phyloP scores from a whole-genome alignment of 805 yeast genomes.

The Naumovozyma castellii region DNA sequence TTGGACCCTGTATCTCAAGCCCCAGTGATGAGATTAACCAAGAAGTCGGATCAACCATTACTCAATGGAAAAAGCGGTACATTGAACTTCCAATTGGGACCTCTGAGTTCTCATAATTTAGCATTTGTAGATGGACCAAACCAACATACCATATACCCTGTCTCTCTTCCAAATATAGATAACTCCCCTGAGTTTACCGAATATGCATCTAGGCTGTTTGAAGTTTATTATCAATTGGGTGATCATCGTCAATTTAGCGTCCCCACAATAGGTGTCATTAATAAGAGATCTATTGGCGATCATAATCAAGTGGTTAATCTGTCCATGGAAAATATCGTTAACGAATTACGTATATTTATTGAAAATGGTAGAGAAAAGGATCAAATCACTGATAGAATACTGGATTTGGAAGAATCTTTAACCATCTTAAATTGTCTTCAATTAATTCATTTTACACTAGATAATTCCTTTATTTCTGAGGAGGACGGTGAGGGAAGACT shows the following conservation, averaged over 20 bases:
- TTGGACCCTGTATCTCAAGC: constrained; percentile 19
- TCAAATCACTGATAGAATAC: constrained; percentile 20
- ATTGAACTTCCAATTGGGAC: constrained; percentile 41
- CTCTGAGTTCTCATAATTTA: constrained; percentile 33
- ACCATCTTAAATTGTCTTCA: constrained; percentile 50
- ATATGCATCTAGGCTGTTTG: constrained; percentile 44
- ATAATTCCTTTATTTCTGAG: constrained; percentile 24
- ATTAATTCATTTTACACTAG: constrained; percentile 34
- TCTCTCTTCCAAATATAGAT: constrained; percentile 33
- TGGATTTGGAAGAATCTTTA: constrained; percentile 37
- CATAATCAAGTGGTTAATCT: constrained; percentile 32
- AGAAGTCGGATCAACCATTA: constrained; percentile 10
- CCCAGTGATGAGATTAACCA: constrained; percentile 13
- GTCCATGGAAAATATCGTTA: constrained; percentile 28
- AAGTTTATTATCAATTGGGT: constrained; percentile 42
- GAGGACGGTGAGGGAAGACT: constrained; percentile 23
- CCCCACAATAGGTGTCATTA: constrained; percentile 34
- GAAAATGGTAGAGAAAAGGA: constrained; percentile 27
- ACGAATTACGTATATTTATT: constrained; percentile 29
- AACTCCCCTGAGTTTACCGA: constrained; percentile 35
- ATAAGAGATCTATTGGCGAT: constrained; percentile 26
- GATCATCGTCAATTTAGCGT: constrained; percentile 35
- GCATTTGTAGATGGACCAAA: constrained; percentile 33
- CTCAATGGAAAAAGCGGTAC: constrained; percentile 7
- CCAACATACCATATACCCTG: constrained; percentile 37